Base-by-base conservation (phyloP, 177 flowering plant genomes). In the Vitis hybrid region DNA sequence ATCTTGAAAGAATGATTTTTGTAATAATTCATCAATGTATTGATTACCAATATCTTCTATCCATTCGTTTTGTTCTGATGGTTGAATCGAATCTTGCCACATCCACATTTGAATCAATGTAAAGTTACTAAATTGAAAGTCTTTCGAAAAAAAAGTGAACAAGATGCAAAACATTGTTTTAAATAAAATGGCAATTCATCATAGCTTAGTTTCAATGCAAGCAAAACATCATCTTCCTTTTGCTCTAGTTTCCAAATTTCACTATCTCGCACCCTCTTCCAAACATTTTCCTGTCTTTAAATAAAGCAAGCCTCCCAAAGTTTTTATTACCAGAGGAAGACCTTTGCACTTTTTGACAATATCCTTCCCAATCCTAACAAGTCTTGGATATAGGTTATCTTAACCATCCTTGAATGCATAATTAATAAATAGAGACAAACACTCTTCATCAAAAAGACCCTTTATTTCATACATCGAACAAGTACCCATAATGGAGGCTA, bases 401-500 rank as follows among this genome's bases (percentile, higher is more conserved):
- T 19, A 48, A 2, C 60, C 26, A 5, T 1, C 49, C 6, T 58
- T 8, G 19, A 60, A 73, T 4, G 75, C 71, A 6, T 13, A 39
- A 21, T 48, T n/a, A 26, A 21, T 7, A 54, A 73, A 67, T 4
- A 73, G 10, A 15, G 3, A 3, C 66, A 60, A 73, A 26, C 56
- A 45, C n/a, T 60, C 23, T 0, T n/a, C 21, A 15, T 73, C 26
- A 3, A 26, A 39, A 3, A 73, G 4, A 4, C 13, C 15, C 11
- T 10, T 15, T 26, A 73, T 39, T 3, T 2, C 3, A 63, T 70
- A 48, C 19, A 26, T 15, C 2, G 2, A 2, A 6, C 6, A 12
- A 15, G 18, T 3, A 14, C 49, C 12, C 13, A 19, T 59, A 0
- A 54, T 5, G 0, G 54, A n/a, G 3, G 65, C 65, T 5, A 66